phyloP scores from a whole-genome alignment of 2,329 filamentous ascomycete species.

The Aspergillus sp. region DNA sequence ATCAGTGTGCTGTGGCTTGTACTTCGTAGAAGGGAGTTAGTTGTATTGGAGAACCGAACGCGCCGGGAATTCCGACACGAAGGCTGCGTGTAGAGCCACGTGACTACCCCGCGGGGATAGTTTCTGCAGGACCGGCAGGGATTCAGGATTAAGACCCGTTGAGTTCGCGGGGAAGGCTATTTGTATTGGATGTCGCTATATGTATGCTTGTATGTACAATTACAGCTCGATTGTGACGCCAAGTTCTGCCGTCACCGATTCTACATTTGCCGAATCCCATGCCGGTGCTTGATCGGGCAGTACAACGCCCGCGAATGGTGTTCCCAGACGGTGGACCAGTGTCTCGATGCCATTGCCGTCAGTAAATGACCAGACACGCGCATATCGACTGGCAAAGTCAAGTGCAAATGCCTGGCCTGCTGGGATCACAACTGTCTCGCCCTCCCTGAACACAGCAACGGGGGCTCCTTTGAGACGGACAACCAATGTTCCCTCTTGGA shows the following conservation, averaged over 20 bases:
- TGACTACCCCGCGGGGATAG: constrained; percentile 8
- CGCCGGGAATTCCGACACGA: constrained; percentile 16
- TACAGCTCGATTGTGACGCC: constrained; percentile 12
- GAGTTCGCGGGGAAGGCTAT: too few relatives aligned
- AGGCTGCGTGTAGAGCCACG: constrained; percentile 4
- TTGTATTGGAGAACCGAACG: constrained; percentile 1
- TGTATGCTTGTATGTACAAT: not conserved
- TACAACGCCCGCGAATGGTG: constrained; percentile 27
- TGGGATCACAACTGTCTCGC: constrained; percentile 46
- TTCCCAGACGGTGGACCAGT: constrained; percentile 36
- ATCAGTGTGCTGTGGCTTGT: not conserved
- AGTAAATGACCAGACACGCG: constrained; percentile 43
- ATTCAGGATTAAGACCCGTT: not conserved
- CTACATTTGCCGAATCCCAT: constrained; percentile 18
- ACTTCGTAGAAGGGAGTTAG: not conserved
- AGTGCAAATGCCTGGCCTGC: constrained; percentile 42
- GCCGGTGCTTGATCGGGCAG: constrained; percentile 31
- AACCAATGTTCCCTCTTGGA: constrained; percentile 42
- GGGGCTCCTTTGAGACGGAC: constrained; percentile 34
- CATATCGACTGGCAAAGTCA: constrained; percentile 41
- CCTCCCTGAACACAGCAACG: constrained; percentile 36
- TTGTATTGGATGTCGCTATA: too few relatives aligned
- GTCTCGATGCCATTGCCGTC: constrained; percentile 47
- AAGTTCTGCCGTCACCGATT: constrained; percentile 11
- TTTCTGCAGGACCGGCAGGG: not conserved